Evolutionary conservation across 768 basidiomycete genomes (phyloP), one percentile per base, ranked within the genome.

Genomic region (Phaffia tasmanica): DNA sequence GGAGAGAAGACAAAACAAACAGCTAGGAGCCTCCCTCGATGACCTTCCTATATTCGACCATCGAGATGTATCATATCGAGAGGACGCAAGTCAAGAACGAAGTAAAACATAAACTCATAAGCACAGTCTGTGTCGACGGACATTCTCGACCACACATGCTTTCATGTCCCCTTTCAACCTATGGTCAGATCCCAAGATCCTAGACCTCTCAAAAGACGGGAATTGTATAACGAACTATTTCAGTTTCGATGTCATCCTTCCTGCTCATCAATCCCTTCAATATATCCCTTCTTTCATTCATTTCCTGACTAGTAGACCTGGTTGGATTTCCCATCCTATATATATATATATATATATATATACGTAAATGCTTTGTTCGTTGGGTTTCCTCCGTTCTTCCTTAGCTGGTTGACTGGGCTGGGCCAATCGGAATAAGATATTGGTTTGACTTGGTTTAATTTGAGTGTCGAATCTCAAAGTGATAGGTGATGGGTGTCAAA

Each of bases 211-310:
- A 30, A 32, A 42, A 27, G 46, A 15, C 19, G 53, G 29, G 19
- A 19, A 42, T 11, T 0, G 47, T 27, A 61, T 27, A 32, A 55
- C 60, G 19, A 21, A 67, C 66, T 51, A 67, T 63, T 30, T 67
- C 66, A 23, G 66, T 60, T 49, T 67, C 66, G 49, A 63, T 63
- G 60, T 67, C 60, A 16, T 57, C 66, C 55, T 61, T 67, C 18
- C 51, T 47, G 9, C 50, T 49, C 25, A 60, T 62, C 27, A 67
- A 49, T 32, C 53, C 35, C 54, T 62, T 42, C 35, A 42, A 42
- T 42, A 4, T 42, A 11, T 42, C 35, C 35, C 35, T 42, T 11
- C 6, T 5, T 42, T 42, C 35, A 42, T 42, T 11, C 4, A 11
- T 42, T 11, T 42, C 35, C 35, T 42, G 35, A 11, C 35, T 42